These are phyloP conservation scores for Bipolaris oryzae DNA, from an alignment of 2,329 filamentous ascomycete genomes.

Conservation along the genomic window DNA sequence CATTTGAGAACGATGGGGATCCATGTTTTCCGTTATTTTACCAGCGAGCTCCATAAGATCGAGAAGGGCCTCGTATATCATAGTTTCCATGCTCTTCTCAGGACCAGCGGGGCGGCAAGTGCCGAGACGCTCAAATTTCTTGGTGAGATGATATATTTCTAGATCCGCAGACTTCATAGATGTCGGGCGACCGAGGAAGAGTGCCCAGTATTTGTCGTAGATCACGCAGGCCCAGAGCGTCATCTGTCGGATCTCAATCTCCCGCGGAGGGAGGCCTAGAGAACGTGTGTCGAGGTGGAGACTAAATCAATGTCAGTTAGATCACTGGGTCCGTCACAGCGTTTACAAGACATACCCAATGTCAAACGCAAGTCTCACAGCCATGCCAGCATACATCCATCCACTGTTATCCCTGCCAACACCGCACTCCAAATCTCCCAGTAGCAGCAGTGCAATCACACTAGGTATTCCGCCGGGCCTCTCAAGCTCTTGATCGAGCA, in stretches of 20 bases:
- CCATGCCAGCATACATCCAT: conserved; percentile 60
- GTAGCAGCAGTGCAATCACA: conserved; percentile 59
- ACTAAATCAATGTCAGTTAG: conserved; percentile 37
- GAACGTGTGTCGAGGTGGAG: conserved; percentile 56
- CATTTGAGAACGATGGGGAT: conserved; percentile 37
- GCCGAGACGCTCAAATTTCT: conserved; percentile 53
- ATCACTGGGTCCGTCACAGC: too few species aligned
- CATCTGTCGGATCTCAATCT: conserved; percentile 58
- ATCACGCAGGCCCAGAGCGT: conserved; percentile 60
- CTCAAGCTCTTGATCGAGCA: conserved; percentile 62
- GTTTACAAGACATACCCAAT: conserved; percentile 29
- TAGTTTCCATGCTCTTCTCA: conserved; percentile 42
- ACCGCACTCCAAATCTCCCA: conserved; percentile 61
- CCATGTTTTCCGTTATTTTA: conserved; percentile 57
- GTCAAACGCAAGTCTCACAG: conserved; percentile 33
- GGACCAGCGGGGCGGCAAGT: conserved; percentile 46
- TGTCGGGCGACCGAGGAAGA: conserved; percentile 61
- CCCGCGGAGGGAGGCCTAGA: conserved; percentile 54
- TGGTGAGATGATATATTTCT: conserved; percentile 56
- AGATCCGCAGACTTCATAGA: conserved; percentile 61
- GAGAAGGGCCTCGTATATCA: conserved; percentile 60
- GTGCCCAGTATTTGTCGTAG: conserved; percentile 61
- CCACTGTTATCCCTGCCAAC: conserved; percentile 61
- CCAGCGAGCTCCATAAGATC: conserved; percentile 63
- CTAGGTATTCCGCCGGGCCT: conserved; percentile 59